Evolutionary conservation across 352 stramenopile species (phyloP), one percentile per base, ranked within the genome.

Genomic region (Thalassiosira delicatula): DNA sequence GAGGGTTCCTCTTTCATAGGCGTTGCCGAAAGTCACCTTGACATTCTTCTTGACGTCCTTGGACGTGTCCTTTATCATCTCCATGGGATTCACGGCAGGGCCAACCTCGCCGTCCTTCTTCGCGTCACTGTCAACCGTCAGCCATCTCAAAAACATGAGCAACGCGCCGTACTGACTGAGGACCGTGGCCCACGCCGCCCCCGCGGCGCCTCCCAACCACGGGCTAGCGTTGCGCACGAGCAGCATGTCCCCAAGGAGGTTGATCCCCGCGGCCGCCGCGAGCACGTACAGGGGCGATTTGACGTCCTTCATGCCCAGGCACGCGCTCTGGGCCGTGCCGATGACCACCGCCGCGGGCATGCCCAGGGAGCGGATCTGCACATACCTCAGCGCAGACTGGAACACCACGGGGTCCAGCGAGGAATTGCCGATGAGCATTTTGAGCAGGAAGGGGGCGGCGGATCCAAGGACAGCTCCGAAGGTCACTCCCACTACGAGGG

Each of bases 281-380:
- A 93, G 59, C 0, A 93, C 88, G 40, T 90, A 90, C 5, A 94
- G 61, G 1, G 90, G 90, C 54, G 46, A 85, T 57, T 61, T 81
- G 4, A 92, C 85, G 77, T 94, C 90, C 77, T 93, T 81, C 83
- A 93, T 91, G 17, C 90, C 90, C 12, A 94, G 68, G 82, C 90
- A 94, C 2, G 87, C 90, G 33, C 73, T 83, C 77, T 94, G 90
- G 0, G 88, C 78, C 11, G 75, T 89, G 0, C 90, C 88, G 60
- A 94, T 92, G 3, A 92, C 77, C 2, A 89, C 84, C 3, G 85
- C 87, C 11, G 90, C 90, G 0, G 90, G 90, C 78, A 94, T 89
- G 21, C 90, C 90, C 7, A 94, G 53, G 1, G 85, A 80, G n/a
- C 90, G 87, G 59, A 94, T 94, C 12, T 87, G 76, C 14, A 94